Evolutionary conservation across 108 stramenopile species (phyloP).

Genomic region (Bacterosira constricta): DNA sequence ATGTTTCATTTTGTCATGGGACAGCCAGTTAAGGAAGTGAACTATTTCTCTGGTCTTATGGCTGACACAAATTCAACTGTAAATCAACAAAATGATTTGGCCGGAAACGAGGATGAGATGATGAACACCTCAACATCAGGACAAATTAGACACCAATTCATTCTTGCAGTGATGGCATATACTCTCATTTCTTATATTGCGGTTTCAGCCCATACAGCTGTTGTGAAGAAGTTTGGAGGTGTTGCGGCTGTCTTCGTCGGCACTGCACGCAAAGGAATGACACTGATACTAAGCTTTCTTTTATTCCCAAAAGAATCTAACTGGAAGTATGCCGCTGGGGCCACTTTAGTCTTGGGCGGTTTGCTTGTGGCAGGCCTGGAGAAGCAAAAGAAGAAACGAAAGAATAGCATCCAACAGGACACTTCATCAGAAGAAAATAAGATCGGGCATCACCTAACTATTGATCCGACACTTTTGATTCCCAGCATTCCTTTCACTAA

Average conservation of each 20-base stretch:
- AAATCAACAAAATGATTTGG: constrained; percentile 1
- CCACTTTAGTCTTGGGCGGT: constrained; percentile 89
- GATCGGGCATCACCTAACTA: neutral
- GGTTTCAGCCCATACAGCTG: constrained; percentile 89
- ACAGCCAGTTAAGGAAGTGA: constrained; percentile 17
- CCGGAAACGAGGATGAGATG: neutral
- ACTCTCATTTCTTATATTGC: constrained; percentile 92
- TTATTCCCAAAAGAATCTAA: constrained; percentile 93
- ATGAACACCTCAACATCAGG: neutral
- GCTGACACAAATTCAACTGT: neutral
- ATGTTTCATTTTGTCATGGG: constrained; percentile 63
- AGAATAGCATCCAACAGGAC: constrained; percentile 6
- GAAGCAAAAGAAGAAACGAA: constrained; percentile 62
- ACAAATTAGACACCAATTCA: constrained; percentile 32
- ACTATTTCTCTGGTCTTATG: constrained; percentile 5
- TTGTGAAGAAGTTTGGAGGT: constrained; percentile 93
- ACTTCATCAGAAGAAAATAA: neutral
- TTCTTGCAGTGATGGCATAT: constrained; percentile 74
- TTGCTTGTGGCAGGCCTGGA: constrained; percentile 68
- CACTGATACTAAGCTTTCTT: constrained; percentile 76
- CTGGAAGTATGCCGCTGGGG: constrained; percentile 88
- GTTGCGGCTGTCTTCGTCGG: constrained; percentile 92
- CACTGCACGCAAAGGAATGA: constrained; percentile 93
- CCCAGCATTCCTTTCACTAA: constrained; percentile 5
- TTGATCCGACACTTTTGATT: neutral